Conservation (phyloP, 176 grass and related monocot genomes). For the Zoysia japonica region DNA sequence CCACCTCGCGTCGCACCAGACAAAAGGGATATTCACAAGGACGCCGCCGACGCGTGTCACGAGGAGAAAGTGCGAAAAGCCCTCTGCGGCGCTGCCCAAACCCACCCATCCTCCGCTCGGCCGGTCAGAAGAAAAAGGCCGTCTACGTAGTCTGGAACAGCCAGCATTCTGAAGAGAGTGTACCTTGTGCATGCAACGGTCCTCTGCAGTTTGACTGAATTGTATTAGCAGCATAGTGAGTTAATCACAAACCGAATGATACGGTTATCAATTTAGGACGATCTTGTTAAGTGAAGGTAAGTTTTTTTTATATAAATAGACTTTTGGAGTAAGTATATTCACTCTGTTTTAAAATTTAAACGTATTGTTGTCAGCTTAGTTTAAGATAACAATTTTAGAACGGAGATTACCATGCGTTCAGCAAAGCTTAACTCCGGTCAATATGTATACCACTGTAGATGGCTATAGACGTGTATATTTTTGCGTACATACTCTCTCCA, state of each 20-base stretch:
- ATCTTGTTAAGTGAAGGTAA: no score
- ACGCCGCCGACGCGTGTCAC: slow-evolving; percentile 56
- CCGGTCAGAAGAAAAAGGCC: slow-evolving; percentile 12
- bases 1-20: slow-evolving; percentile 36
- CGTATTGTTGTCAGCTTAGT: no score
- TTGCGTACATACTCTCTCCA: no score
- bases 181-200: background rate
- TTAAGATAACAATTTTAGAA: no score
- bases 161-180: background rate
- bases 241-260: background rate
- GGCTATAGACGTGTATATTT: no score
- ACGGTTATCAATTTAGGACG: background rate
- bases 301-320: no score
- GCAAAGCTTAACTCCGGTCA: no score
- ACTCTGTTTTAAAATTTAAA: no score
- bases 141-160: background rate
- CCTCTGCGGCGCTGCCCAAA: background rate
- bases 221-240: background rate
- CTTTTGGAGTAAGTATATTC: no score
- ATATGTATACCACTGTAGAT: no score
- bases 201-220: background rate
- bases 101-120: background rate
- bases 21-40: slow-evolving; percentile 90
- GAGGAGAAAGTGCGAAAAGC: slow-evolving; percentile 45
- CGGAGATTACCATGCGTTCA: no score